These are phyloP conservation scores for Liquidambar formosana DNA, from an alignment of 164 flowering plant genomes.

Conservation along the genomic window DNA sequence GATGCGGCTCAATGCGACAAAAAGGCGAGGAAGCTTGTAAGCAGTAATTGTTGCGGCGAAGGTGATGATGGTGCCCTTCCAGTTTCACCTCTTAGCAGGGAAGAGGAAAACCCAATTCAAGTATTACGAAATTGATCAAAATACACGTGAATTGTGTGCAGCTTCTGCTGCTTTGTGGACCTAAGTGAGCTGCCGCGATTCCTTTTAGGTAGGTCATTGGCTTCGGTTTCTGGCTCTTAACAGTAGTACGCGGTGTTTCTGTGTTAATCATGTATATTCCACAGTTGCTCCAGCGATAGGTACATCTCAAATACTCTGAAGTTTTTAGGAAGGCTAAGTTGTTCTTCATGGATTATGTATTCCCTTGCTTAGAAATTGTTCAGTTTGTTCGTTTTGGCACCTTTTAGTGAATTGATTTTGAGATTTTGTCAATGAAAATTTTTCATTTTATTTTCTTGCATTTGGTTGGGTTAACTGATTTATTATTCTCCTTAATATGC, in stretches of 20 bases:
- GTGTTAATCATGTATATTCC: slow-evolving; percentile 34
- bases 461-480: too few relatives aligned
- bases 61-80: slow-evolving; percentile 26
- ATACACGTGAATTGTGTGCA: background rate
- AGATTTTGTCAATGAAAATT: too few relatives aligned
- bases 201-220: slow-evolving; percentile 21
- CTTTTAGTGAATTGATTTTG: too few relatives aligned
- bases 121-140: slow-evolving; percentile 9
- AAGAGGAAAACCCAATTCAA: slow-evolving; percentile 21
- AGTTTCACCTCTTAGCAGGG: slow-evolving; percentile 19
- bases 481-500: too few relatives aligned
- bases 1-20: slow-evolving; percentile 19
- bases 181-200: slow-evolving; percentile 1
- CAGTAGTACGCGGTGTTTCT: slow-evolving; percentile 23
- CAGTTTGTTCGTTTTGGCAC: slow-evolving; percentile 4
- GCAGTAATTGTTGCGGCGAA: slow-evolving; percentile 28
- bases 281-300: slow-evolving; percentile 31
- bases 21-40: slow-evolving; percentile 29
- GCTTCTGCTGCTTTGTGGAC: slow-evolving; percentile 1
- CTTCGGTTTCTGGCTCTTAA: slow-evolving; percentile 22
- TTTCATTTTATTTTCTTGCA: too few relatives aligned
- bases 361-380: slow-evolving; percentile 19
- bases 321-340: slow-evolving; percentile 18
- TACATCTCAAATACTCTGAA: slow-evolving; percentile 29
- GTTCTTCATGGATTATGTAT: slow-evolving; percentile 21